Percentiles rank a stretch among this genome's conserved stretches.
These are phyloP conservation scores for Hirsutella thompsonii DNA, from an alignment of 2,329 filamentous ascomycete species.

Conservation along the genomic window DNA sequence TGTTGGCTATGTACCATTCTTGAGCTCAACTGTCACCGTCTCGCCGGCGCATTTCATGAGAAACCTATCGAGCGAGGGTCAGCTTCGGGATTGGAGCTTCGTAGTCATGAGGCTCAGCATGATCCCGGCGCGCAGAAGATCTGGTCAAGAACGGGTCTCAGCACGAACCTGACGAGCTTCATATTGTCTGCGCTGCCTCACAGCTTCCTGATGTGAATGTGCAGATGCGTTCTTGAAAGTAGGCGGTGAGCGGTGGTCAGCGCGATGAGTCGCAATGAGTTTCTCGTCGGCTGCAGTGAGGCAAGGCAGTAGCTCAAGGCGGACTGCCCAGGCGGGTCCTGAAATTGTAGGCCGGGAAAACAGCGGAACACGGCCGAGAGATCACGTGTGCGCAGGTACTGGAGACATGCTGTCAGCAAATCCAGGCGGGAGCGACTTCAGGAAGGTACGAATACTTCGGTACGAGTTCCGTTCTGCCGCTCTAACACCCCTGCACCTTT, in stretches of 20 bases:
- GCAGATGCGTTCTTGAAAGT: neutral
- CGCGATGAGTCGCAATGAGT: neutral
- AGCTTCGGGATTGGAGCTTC: neutral
- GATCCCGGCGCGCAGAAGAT: slow-evolving; percentile 4
- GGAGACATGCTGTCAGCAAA: too few relatives aligned
- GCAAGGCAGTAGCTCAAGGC: neutral
- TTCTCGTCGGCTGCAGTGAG: neutral
- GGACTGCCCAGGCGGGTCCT: slow-evolving; percentile 3
- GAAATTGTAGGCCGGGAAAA: slow-evolving; percentile 20
- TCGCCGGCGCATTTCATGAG: slow-evolving; percentile 99
- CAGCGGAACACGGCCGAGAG: slow-evolving; percentile 7
- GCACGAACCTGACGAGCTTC: slow-evolving; percentile 88
- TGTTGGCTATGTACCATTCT: slow-evolving; percentile 65
- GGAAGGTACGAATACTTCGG: neutral
- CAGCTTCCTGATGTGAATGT: neutral
- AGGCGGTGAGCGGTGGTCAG: neutral
- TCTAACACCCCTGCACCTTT: neutral
- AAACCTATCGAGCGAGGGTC: slow-evolving; percentile 49
- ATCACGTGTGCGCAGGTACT: too few relatives aligned
- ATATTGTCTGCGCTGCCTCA: slow-evolving; percentile 56
- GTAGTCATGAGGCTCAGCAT: slow-evolving; percentile 8
- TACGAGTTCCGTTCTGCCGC: neutral
- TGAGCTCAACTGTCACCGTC: slow-evolving; percentile 95
- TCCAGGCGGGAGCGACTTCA: too few relatives aligned
- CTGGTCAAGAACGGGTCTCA: neutral